Evolutionary conservation across 208 protist species (phyloP).

Genomic region (Acanthamoeba castellanii): DNA sequence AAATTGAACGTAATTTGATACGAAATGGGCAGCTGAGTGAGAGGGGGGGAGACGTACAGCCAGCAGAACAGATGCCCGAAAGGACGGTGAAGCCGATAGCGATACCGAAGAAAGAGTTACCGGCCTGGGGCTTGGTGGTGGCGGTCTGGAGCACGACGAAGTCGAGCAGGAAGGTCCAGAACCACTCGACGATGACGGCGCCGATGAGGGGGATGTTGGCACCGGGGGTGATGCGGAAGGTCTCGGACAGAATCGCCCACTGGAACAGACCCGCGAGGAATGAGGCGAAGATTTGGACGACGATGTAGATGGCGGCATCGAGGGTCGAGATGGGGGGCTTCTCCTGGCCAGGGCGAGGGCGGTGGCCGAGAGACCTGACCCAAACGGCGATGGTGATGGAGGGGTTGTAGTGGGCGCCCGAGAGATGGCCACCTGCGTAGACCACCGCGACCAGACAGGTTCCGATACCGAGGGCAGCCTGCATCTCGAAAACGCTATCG

Average conservation of each 20-base stretch:
- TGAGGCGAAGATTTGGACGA: slow-evolving; percentile 44
- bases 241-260: slow-evolving; percentile 39
- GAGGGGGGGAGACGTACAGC: slow-evolving; percentile 1
- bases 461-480: slow-evolving; percentile 59
- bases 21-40: neutral
- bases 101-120: slow-evolving; percentile 70
- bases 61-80: slow-evolving; percentile 42
- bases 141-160: slow-evolving; percentile 60
- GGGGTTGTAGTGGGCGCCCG: slow-evolving; percentile 65
- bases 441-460: slow-evolving; percentile 41
- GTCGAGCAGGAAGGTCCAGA: slow-evolving; percentile 69
- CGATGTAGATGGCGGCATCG: slow-evolving; percentile 64
- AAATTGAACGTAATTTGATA: neutral
- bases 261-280: slow-evolving; percentile 55
- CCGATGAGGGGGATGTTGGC: slow-evolving; percentile 24
- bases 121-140: slow-evolving; percentile 68
- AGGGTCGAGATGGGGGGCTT: slow-evolving; percentile 59
- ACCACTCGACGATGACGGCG: slow-evolving; percentile 54
- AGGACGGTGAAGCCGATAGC: slow-evolving; percentile 64
- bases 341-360: slow-evolving; percentile 1
- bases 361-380: slow-evolving; percentile 45
- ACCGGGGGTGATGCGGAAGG: slow-evolving; percentile 55
- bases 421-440: slow-evolving; percentile 47
- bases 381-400: slow-evolving; percentile 61
- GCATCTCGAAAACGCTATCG: slow-evolving; percentile 64